A percentile compares a stretch with the other conserved stretches of the same genome.
Evolutionary conservation across 1,284 basidiomycete genomes (phyloP).

Genomic region (Ceratobasidium sp.): DNA sequence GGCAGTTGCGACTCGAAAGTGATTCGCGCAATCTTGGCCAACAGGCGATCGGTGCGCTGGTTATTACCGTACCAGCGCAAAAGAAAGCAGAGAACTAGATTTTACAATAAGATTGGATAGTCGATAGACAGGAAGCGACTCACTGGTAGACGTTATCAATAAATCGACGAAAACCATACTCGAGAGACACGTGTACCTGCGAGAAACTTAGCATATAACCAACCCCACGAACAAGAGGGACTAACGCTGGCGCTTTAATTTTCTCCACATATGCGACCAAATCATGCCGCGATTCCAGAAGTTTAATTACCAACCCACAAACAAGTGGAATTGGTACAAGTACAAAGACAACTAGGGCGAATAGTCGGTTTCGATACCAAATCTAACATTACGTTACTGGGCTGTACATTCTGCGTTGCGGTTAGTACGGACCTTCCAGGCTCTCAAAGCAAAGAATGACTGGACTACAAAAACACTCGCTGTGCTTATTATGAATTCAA

Average conservation of each 20-base stretch:
- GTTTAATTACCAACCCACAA: not conserved
- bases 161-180: not conserved
- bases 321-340: not conserved
- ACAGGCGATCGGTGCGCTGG: not conserved
- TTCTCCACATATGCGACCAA: not conserved
- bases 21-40: slow-evolving; percentile 2
- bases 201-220: not conserved
- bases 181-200: slow-evolving; percentile 1
- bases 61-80: not conserved
- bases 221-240: not conserved
- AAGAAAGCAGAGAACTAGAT: slow-evolving; percentile 3
- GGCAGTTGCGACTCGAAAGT: slow-evolving; percentile 27
- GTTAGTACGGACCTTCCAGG: slow-evolving; percentile 4
- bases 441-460: slow-evolving; percentile 1
- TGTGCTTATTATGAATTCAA: not conserved
- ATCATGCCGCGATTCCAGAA: too few relatives aligned
- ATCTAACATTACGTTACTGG: not conserved
- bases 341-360: not conserved
- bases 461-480: not conserved
- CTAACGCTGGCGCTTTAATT: not conserved
- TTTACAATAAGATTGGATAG: not conserved
- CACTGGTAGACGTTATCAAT: slow-evolving; percentile 1
- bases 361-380: not conserved
- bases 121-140: not conserved
- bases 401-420: too few relatives aligned